A percentile compares a stretch with the other conserved stretches of the same genome.
phyloP scores from a whole-genome alignment of 1,284 basidiomycete genomes.

The Ustilago crameri region DNA sequence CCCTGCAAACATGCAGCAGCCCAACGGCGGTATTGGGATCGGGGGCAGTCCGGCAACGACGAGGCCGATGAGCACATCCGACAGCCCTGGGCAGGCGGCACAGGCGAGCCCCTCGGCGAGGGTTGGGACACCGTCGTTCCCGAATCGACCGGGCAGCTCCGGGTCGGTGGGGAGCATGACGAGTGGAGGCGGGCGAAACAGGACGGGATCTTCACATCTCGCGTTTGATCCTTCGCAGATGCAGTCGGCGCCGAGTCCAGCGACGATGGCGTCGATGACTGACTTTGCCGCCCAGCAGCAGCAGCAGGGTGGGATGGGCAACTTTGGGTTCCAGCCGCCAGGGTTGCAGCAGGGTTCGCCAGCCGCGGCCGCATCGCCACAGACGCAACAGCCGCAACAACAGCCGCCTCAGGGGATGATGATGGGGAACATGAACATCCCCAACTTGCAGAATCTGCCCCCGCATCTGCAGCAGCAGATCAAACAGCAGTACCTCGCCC shows the following conservation, averaged over 20 bases:
- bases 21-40: conserved; percentile 17
- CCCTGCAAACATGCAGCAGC: conserved; percentile 17
- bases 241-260: conserved; percentile 31
- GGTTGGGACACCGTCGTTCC: conserved; percentile 27
- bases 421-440: conserved; percentile 16
- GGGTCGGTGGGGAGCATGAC: conserved; percentile 43
- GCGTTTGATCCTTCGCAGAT: conserved; percentile 37
- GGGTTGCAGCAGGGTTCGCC: conserved; percentile 25
- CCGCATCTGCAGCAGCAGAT: conserved; percentile 51
- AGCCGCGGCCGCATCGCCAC: conserved; percentile 16
- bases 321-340: conserved; percentile 28
- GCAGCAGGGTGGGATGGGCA: conserved; percentile 18
- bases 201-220: conserved; percentile 29
- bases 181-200: conserved; percentile 28
- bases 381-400: conserved; percentile 16
- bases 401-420: conserved; percentile 20
- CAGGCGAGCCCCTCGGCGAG: conserved; percentile 29
- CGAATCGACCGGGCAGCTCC: conserved; percentile 33
- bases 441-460: conserved; percentile 43
- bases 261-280: conserved; percentile 16
- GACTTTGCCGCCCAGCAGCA: conserved; percentile 27
- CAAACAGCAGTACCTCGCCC: conserved; percentile 47
- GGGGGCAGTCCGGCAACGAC: conserved; percentile 23
- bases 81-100: conserved; percentile 34
- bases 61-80: conserved; percentile 20